Evolutionary conservation across 164 flowering plant species (phyloP), one percentile per base, ranked within the genome.

Genomic region (Tinospora cordifolia): DNA sequence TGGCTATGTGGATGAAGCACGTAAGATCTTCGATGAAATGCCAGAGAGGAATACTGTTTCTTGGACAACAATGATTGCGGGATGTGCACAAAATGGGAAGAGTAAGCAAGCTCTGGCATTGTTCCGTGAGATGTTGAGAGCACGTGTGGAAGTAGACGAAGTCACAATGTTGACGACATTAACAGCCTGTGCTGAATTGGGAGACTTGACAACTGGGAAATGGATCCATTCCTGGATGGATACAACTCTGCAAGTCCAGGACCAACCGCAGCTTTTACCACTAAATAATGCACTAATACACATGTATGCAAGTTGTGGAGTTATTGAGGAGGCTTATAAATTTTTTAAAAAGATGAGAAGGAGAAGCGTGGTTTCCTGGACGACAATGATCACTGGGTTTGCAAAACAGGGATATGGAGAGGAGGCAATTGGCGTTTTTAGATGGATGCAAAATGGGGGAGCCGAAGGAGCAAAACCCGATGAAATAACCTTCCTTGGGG

Each of bases 1-100:
- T 14, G 85, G 87, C 1, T 76, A 85, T 65, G 59, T 81, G 15
- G 86, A 74, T 26, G 76, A 40, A 15, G 93, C 88, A 5, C 21
- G 74, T 9, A 68, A 69, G 25, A 24, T 78, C 46, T 88, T 88
- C 67, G 83, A 77, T 44, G 81, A 78, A n/a, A 90, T 90, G 89
- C 84, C 87, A 0, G 87, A 80, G 66, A 87, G 84, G 80, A 90
- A 87, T 83, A 83, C 79, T 8, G 81, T 84, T 6, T 86, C 91
- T 3, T 90, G 92, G 93, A 87, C 90, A 6, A 83, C 83, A n/a
- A 80, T 90, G 92, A 73, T 90, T 62, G 69, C 83, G 0, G 90
- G 87, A 15, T 85, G 54, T 38, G 81, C 85, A 5, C 80, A 72
- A 24, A 75, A 74, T 64, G 92, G 86, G 62, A 75, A 63, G 75